Base-by-base conservation (phyloP, 805 yeast species). In the Maudiozyma saulgeensis region DNA sequence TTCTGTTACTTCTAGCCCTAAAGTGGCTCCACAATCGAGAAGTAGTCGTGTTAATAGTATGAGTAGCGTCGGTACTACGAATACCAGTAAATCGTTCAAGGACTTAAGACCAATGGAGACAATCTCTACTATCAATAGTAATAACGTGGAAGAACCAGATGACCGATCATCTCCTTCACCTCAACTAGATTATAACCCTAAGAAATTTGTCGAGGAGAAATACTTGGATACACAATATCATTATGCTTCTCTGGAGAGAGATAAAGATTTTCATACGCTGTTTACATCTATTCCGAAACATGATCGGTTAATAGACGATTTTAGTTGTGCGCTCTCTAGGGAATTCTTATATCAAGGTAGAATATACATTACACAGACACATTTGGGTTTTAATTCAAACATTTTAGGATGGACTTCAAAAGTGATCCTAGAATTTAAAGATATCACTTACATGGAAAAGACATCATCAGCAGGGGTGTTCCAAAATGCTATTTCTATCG, bases 321-420 rank as follows among this genome's bases (percentile, higher is more conserved):
- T 84, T 59, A 79, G 89, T 34, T 93, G 98, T 71, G 87, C 87
- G 0, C 68, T 91, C 48, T 84, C 90, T 54, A 74, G 87, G 53
- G 99, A 93, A 53, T 86, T 91, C 44, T 69, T 91, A 28, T 68
- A 88, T 8, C 98, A 93, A 62, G 99, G 99, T 7, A 72, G 96
- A 48, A 59, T 93, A 25, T 93, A 87, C 63, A 76, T 93, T 8
- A 79, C 95, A 16, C 91, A 87, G 56, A 76, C 77, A 46, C 79
- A 83, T 57, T 62, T 91, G 6, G 87, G 96, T 60, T 93, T 93
- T 73, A 84, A 87, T 61, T 87, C 96, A 4, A 66, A 63, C 41
- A 73, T 93, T 35, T 69, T 93, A 44, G 96, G 96, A 1, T 90
- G 96, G 96, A 85, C 87, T 5, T 87, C 96, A 9, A 85, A 79